Conservation (phyloP, 2,329 filamentous ascomycete species). For the Hypoxylon sp. region DNA sequence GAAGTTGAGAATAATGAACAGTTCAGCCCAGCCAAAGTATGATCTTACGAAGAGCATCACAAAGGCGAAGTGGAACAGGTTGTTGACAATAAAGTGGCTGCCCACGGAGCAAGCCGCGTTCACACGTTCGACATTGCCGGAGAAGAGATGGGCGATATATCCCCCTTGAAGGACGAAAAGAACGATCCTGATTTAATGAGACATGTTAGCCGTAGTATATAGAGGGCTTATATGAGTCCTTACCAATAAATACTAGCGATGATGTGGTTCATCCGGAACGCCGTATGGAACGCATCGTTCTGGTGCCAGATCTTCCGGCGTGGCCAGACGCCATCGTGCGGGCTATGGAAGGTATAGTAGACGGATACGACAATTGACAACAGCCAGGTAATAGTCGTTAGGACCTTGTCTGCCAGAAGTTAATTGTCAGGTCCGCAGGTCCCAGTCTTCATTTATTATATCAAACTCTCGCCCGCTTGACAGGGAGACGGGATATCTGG, state of each 20-base stretch:
- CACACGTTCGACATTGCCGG: constrained; percentile 72
- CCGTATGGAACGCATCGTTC: constrained; percentile 76
- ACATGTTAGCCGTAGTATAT: constrained; percentile 3
- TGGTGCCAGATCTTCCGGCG: constrained; percentile 81
- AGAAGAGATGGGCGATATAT: constrained; percentile 85
- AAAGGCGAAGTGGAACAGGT: constrained; percentile 85
- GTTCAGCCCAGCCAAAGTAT: constrained; percentile 81
- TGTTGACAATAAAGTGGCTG: constrained; percentile 88
- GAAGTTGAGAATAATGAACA: constrained; percentile 85
- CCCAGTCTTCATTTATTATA: not conserved
- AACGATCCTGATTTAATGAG: constrained; percentile 68
- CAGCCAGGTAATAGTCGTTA: constrained; percentile 82
- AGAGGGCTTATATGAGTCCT: constrained; percentile 36
- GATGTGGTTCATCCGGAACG: constrained; percentile 80
- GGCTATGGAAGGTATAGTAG: constrained; percentile 79
- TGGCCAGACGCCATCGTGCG: constrained; percentile 72
- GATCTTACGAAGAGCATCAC: constrained; percentile 85
- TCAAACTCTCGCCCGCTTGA: not conserved
- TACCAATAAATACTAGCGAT: constrained; percentile 83
- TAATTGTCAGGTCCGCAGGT: constrained; percentile 7
- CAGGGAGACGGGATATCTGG: not conserved
- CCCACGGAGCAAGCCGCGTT: constrained; percentile 82
- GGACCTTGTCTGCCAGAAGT: constrained; percentile 71
- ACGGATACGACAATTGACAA: constrained; percentile 79
- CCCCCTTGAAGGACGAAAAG: constrained; percentile 82